These are phyloP conservation scores for Cutaneotrichosporon dermatis DNA, from an alignment of 1,284 basidiomycete species.

Conservation along the genomic window DNA sequence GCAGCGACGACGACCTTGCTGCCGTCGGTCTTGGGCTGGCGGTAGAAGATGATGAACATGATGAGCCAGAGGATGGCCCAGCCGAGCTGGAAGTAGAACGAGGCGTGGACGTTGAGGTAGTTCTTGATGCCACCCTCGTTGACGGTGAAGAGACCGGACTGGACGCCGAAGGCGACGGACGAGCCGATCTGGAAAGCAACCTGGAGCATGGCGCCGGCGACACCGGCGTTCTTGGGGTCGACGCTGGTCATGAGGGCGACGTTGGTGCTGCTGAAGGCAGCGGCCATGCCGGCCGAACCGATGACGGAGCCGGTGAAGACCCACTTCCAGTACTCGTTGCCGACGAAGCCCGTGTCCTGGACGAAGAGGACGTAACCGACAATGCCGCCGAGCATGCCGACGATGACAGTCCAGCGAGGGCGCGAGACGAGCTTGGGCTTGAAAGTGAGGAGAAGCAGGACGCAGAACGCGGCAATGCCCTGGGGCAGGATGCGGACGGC, in stretches of 20 bases:
- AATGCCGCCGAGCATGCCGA: slow-evolving; percentile 26
- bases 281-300: slow-evolving; percentile 31
- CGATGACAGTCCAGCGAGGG: slow-evolving; percentile 27
- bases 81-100: slow-evolving; percentile 40
- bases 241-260: slow-evolving; percentile 39
- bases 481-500: slow-evolving; percentile 31
- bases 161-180: slow-evolving; percentile 36
- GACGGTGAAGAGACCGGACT: slow-evolving; percentile 42
- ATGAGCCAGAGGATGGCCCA: slow-evolving; percentile 36
- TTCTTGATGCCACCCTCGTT: slow-evolving; percentile 32
- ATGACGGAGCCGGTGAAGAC: slow-evolving; percentile 34
- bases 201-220: slow-evolving; percentile 45
- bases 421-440: slow-evolving; percentile 20
- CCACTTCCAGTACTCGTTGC: slow-evolving; percentile 34
- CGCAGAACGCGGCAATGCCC: slow-evolving; percentile 23
- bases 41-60: slow-evolving; percentile 32
- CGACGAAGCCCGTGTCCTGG: background rate
- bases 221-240: slow-evolving; percentile 34
- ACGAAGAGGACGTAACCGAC: slow-evolving; percentile 28
- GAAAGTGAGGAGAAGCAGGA: slow-evolving; percentile 16
- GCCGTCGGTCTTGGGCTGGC: slow-evolving; percentile 10
- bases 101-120: slow-evolving; percentile 31
- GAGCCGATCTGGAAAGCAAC: slow-evolving; percentile 40
- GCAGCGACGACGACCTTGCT: background rate
- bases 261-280: slow-evolving; percentile 23